Conservation (phyloP, 31 red algal species). For the Asparagopsis taxiformis region DNA sequence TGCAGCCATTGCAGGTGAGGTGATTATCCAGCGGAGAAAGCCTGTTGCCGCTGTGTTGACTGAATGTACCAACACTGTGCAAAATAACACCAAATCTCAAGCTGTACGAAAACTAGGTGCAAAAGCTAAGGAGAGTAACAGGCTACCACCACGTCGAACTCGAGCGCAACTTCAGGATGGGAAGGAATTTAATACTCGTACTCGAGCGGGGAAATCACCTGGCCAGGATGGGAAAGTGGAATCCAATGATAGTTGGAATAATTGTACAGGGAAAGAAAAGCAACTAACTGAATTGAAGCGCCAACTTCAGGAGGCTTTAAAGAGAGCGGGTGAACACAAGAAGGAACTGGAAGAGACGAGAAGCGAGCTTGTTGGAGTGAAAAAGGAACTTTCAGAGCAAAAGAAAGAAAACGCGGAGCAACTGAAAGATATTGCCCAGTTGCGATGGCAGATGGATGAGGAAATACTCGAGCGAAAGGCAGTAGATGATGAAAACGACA, state of each 20-base stretch:
- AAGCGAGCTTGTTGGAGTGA: background rate
- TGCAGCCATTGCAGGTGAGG: slow-evolving; percentile 56
- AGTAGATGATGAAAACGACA: background rate
- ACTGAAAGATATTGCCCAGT: slow-evolving; percentile 14
- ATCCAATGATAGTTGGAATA: too few relatives aligned
- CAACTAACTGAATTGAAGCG: background rate
- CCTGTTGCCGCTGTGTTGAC: slow-evolving; percentile 7
- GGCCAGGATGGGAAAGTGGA: background rate
- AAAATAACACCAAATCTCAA: background rate
- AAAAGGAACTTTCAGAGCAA: background rate
- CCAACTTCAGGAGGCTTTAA: background rate
- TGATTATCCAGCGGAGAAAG: slow-evolving; percentile 21
- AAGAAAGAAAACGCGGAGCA: background rate
- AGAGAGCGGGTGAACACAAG: background rate
- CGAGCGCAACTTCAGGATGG: background rate
- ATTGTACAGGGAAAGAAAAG: too few relatives aligned
- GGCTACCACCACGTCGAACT: background rate
- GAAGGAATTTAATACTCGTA: background rate
- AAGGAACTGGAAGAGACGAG: background rate
- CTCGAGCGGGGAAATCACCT: too few relatives aligned
- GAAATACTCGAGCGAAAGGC: background rate
- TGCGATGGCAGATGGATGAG: slow-evolving; percentile 13
- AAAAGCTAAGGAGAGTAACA: background rate
- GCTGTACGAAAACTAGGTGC: background rate
- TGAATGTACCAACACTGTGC: background rate